Evolutionary conservation across 371 early-diverging fungal genomes (phyloP).

Genomic region (Mucor sp.): DNA sequence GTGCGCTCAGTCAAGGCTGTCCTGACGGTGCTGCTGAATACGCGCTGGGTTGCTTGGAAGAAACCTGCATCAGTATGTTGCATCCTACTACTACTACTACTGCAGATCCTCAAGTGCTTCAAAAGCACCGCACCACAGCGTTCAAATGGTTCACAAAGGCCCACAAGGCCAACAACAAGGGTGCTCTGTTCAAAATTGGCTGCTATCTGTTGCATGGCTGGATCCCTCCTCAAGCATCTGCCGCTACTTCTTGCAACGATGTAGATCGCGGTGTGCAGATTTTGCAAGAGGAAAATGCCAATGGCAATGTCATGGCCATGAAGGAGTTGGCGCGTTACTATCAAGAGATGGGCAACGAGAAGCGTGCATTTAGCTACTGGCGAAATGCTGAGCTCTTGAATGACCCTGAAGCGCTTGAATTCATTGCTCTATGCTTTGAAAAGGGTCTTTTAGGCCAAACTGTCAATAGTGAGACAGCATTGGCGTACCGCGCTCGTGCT

Average conservation of each 20-base stretch:
- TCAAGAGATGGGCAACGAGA: constrained; percentile 1
- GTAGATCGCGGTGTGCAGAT: constrained; percentile 7
- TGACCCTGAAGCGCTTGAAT: constrained; percentile 27
- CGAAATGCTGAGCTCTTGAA: constrained; percentile 5
- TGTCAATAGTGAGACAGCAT: constrained; percentile 6
- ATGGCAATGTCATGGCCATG: constrained; percentile 20
- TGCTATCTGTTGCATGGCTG: constrained; percentile 13
- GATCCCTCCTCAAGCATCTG: not conserved
- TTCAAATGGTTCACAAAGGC: constrained; percentile 23
- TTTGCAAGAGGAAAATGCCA: constrained; percentile 13
- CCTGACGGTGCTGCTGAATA: constrained; percentile 21
- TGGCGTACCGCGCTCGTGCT: constrained; percentile 6
- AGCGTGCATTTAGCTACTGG: constrained; percentile 16
- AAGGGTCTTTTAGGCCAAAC: constrained; percentile 15
- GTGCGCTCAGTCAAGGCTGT: not conserved
- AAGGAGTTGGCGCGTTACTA: constrained; percentile 20
- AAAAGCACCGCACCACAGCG: constrained; percentile 1
- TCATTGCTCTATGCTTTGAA: constrained; percentile 14
- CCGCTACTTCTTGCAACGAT: no score
- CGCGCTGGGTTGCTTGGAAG: constrained; percentile 25
- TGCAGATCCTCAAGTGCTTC: not conserved
- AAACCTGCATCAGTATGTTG: constrained; percentile 1
- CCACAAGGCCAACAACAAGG: constrained; percentile 10
- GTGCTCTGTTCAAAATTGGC: constrained; percentile 22
- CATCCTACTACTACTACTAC: no score